Conservation (phyloP, 208 protist genomes). For the Leishmania lainsoni region DNA sequence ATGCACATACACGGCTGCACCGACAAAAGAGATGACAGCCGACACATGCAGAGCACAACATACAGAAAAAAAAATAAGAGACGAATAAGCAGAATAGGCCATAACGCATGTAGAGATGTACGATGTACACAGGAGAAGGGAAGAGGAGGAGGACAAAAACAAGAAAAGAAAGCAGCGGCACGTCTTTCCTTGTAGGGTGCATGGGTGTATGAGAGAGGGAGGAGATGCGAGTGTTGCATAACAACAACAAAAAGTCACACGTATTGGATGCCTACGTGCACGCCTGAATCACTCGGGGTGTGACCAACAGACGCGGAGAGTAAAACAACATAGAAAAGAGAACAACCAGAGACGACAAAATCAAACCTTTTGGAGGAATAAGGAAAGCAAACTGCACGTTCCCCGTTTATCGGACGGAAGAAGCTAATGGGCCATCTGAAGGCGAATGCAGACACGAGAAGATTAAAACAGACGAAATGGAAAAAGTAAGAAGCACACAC, state of each 20-base stretch:
- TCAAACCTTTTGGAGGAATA: neutral
- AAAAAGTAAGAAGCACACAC: neutral
- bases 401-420: neutral
- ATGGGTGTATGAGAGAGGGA: neutral
- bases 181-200: neutral
- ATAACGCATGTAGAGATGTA: neutral
- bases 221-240: neutral
- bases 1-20: neutral
- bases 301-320: neutral
- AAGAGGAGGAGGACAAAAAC: neutral
- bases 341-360: neutral
- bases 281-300: neutral
- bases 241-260: neutral
- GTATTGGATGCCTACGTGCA: neutral
- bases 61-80: neutral
- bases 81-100: neutral
- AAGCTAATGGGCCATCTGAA: neutral
- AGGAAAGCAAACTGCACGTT: neutral
- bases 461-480: neutral
- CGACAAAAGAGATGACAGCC: neutral
- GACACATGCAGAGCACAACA: neutral
- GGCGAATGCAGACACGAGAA: neutral
- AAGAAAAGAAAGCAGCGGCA: neutral
- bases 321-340: neutral
- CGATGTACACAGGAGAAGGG: neutral